Conservation (phyloP, 208 protist species). For the Trypanosoma platydactyli region DNA sequence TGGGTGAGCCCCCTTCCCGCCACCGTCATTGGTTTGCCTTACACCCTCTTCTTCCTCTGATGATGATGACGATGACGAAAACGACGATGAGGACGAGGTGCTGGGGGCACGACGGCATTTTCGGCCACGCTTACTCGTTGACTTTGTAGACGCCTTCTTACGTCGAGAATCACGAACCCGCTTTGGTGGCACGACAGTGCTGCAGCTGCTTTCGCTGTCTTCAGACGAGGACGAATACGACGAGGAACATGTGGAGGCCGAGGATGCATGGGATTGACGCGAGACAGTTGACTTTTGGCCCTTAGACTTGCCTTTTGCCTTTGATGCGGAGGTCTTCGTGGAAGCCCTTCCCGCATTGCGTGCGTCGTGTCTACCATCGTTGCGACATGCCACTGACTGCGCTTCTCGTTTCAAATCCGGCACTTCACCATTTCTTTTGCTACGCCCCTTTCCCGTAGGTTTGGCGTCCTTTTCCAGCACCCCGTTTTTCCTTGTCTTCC, state of each 20-base stretch:
- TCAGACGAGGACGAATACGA: constrained; percentile 8
- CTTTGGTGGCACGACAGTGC: neutral
- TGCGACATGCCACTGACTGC: too few relatives aligned
- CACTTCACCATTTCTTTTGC: neutral
- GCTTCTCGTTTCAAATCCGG: neutral
- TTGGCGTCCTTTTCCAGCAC: neutral
- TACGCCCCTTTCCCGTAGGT: neutral
- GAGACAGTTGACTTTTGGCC: neutral
- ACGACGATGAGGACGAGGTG: neutral
- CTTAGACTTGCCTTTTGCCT: neutral
- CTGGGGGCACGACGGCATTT: constrained; percentile 1
- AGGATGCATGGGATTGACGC: neutral
- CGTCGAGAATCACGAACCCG: too few relatives aligned
- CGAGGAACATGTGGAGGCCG: constrained; percentile 1
- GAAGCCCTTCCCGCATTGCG: neutral
- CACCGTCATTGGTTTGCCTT: neutral
- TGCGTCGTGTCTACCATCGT: constrained; percentile 1
- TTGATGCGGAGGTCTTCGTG: neutral
- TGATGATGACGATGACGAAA: too few relatives aligned
- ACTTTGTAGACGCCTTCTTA: too few relatives aligned
- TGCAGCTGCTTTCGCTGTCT: neutral
- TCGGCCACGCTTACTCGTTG: neutral
- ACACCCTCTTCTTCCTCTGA: too few relatives aligned
- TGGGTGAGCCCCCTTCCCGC: neutral
- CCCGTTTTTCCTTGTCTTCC: neutral